These are phyloP conservation scores for Bertia moriformis DNA, from an alignment of 2,329 filamentous ascomycete genomes.

Conservation along the genomic window DNA sequence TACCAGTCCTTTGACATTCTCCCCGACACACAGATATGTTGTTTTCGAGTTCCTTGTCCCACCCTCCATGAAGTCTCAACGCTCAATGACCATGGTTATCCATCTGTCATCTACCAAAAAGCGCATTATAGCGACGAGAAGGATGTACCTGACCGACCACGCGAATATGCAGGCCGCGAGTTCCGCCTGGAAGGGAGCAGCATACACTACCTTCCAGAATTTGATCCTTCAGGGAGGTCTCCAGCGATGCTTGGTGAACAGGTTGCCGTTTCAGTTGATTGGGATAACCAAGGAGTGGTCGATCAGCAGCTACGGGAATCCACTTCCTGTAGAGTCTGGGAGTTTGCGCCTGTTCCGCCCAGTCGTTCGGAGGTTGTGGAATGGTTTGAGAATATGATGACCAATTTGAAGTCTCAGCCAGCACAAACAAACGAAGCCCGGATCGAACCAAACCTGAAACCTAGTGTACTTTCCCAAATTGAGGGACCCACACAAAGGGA, in stretches of 20 bases:
- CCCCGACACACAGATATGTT: slow-evolving; percentile 11
- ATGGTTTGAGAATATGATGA: slow-evolving; percentile 43
- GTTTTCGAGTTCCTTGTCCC: slow-evolving; percentile 22
- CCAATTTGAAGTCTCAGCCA: slow-evolving; percentile 4
- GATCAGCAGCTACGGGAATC: slow-evolving; percentile 35
- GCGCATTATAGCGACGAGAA: slow-evolving; percentile 72
- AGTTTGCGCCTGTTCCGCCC: slow-evolving; percentile 59
- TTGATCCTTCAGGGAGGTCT: slow-evolving; percentile 49
- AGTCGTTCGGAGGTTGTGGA: slow-evolving; percentile 49
- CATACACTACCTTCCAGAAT: slow-evolving; percentile 65
- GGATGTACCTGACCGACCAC: slow-evolving; percentile 62
- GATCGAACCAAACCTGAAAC: slow-evolving; percentile 15
- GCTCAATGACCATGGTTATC: slow-evolving; percentile 39
- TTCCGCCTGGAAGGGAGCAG: slow-evolving; percentile 66
- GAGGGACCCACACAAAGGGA: slow-evolving; percentile 73
- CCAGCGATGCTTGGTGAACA: slow-evolving; percentile 39
- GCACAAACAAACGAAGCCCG: slow-evolving; percentile 5
- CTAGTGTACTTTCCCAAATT: slow-evolving; percentile 58
- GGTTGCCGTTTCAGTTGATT: slow-evolving; percentile 28
- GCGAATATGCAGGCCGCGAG: slow-evolving; percentile 79
- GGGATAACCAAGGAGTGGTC: slow-evolving; percentile 28
- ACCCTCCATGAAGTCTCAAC: slow-evolving; percentile 32
- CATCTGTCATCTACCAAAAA: slow-evolving; percentile 66
- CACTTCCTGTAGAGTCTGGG: slow-evolving; percentile 61
- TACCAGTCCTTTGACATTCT: slow-evolving; percentile 3